These are phyloP conservation scores for Fraxinus platypoda DNA, from an alignment of 305 asterid genomes.

Conservation along the genomic window DNA sequence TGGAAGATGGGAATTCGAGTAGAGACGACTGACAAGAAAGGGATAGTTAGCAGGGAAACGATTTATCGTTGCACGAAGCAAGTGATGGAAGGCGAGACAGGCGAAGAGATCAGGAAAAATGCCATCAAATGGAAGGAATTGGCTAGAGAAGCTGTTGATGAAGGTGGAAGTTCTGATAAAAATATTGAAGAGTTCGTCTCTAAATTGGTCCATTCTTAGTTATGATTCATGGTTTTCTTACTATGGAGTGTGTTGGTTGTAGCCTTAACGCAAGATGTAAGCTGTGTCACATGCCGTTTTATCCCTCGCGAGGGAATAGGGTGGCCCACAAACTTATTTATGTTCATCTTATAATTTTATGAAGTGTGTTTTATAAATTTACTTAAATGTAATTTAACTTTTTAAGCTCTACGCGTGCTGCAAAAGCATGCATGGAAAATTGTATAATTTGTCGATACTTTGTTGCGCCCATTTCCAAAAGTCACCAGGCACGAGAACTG, in stretches of 20 bases:
- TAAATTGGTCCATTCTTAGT: neutral
- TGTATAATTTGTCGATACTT: neutral
- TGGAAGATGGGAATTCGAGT: constrained; percentile 49
- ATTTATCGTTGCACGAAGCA: constrained; percentile 25
- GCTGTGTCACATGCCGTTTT: neutral
- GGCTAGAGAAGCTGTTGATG: constrained; percentile 27
- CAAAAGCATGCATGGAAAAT: too few species aligned
- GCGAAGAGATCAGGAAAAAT: constrained; percentile 16
- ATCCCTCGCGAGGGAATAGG: neutral
- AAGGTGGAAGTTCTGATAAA: constrained; percentile 37
- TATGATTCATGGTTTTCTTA: neutral
- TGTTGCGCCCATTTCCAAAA: neutral
- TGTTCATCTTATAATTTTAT: too few species aligned
- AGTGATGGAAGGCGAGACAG: constrained; percentile 35
- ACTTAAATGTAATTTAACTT: neutral
- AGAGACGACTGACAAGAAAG: neutral
- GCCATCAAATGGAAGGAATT: constrained; percentile 27
- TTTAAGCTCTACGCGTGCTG: too few species aligned
- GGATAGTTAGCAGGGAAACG: constrained; percentile 28
- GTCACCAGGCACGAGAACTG: neutral
- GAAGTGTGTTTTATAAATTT: neutral
- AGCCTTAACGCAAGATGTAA: neutral
- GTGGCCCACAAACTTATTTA: neutral
- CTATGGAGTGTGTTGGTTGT: neutral
- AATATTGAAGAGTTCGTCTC: constrained; percentile 32